A percentile compares a stretch with the other conserved stretches of the same genome.
Conservation (phyloP, 768 basidiomycete species). For the Leccinum pellstonianum region DNA sequence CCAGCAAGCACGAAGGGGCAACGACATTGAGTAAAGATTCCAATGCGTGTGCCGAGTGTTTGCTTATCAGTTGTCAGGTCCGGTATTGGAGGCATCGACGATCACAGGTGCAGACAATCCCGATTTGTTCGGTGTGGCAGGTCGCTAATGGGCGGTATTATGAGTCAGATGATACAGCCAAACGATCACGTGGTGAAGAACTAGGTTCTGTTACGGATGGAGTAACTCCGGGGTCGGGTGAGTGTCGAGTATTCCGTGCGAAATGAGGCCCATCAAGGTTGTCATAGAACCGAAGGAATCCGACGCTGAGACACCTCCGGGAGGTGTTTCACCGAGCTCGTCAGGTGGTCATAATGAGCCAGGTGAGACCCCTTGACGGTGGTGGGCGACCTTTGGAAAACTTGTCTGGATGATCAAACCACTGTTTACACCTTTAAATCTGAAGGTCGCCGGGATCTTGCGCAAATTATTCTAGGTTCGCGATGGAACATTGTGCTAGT, state of each 20-base stretch:
- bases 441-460: constrained; percentile 50
- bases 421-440: constrained; percentile 40
- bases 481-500: constrained; percentile 23
- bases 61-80: constrained; percentile 23
- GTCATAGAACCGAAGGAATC: constrained; percentile 17
- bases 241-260: constrained; percentile 5
- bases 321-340: constrained; percentile 10
- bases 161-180: constrained; percentile 13
- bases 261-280: constrained; percentile 8
- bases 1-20: constrained; percentile 23
- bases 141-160: constrained; percentile 9
- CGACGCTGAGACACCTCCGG: constrained; percentile 1
- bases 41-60: background rate
- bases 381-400: constrained; percentile 48
- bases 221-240: constrained; percentile 12
- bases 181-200: constrained; percentile 1
- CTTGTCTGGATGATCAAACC: constrained; percentile 43
- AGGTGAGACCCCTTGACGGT: constrained; percentile 41
- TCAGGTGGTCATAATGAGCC: constrained; percentile 15
- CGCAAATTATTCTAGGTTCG: constrained; percentile 39
- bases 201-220: background rate
- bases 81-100: constrained; percentile 18
- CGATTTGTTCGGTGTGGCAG: constrained; percentile 2
- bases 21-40: constrained; percentile 26
- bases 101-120: constrained; percentile 18